Evolutionary conservation across 1,284 basidiomycete genomes (phyloP).

Genomic region (Rhodotorula sp.): DNA sequence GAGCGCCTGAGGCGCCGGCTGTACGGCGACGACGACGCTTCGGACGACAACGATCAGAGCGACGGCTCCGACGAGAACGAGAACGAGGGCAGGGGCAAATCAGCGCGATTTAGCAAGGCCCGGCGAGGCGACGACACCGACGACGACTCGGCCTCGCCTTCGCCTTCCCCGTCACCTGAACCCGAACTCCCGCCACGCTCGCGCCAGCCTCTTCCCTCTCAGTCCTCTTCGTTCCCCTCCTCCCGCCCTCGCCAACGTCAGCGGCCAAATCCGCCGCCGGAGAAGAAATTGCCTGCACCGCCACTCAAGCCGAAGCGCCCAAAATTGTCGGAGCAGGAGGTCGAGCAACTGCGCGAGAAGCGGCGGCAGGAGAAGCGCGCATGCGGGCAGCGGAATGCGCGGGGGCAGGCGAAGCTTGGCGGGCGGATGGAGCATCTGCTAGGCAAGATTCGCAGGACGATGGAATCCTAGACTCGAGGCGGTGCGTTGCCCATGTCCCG

Average conservation of each 20-base stretch:
- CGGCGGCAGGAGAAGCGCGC: constrained; percentile 26
- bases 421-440: constrained; percentile 34
- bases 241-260: constrained; percentile 2
- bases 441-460: constrained; percentile 33
- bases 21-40: constrained; percentile 31
- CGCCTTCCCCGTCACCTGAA: constrained; percentile 21
- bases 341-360: constrained; percentile 33
- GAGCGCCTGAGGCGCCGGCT: constrained; percentile 30
- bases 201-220: constrained; percentile 25
- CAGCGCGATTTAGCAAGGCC: neutral
- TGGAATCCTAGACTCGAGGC: constrained; percentile 14
- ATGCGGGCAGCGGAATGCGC: constrained; percentile 21
- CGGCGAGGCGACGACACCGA: neutral
- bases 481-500: neutral
- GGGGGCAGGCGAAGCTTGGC: constrained; percentile 40
- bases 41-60: constrained; percentile 25
- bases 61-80: constrained; percentile 20
- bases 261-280: neutral
- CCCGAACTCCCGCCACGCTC: constrained; percentile 14
- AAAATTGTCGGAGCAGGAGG: constrained; percentile 25
- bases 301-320: constrained; percentile 19
- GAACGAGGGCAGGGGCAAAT: neutral
- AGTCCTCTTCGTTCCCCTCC: neutral
- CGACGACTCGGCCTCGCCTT: constrained; percentile 7
- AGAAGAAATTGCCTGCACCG: neutral